A percentile compares a stretch with the other conserved stretches of the same genome.
phyloP scores from a whole-genome alignment of 176 grass and related monocot species.

The Avena atlantica region DNA sequence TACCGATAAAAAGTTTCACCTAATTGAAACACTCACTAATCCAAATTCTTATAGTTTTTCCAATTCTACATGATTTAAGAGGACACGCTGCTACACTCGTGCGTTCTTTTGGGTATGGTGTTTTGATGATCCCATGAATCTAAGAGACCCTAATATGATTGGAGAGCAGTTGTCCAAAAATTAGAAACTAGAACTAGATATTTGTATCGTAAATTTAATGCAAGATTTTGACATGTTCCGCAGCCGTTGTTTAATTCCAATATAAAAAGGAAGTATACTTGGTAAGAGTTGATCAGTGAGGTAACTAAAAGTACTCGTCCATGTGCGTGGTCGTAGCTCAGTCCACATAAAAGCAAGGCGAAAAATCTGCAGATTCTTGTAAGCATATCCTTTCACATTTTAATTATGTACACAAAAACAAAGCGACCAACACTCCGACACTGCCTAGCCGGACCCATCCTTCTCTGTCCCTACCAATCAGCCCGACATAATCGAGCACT shows the following conservation, averaged over 20 bases:
- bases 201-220: neutral
- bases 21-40: too few species aligned
- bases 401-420: neutral
- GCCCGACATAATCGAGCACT: accelerated
- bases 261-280: neutral
- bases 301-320: neutral
- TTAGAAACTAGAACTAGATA: neutral
- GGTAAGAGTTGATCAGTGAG: neutral
- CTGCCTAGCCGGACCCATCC: neutral
- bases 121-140: too few species aligned
- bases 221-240: too few species aligned
- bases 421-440: neutral
- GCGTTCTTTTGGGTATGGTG: too few species aligned
- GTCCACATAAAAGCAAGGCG: neutral
- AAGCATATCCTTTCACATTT: slow-evolving; percentile 33
- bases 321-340: slow-evolving; percentile 25
- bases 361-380: slow-evolving; percentile 15
- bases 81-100: too few species aligned
- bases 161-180: too few species aligned
- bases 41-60: too few species aligned
- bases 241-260: too few species aligned
- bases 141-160: too few species aligned
- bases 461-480: neutral
- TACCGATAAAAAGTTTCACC: neutral
- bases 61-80: too few species aligned